A percentile compares a stretch with the other conserved stretches of the same genome.
phyloP scores from a whole-genome alignment of 2,329 filamentous ascomycete genomes.

The Curvularia sp. region DNA sequence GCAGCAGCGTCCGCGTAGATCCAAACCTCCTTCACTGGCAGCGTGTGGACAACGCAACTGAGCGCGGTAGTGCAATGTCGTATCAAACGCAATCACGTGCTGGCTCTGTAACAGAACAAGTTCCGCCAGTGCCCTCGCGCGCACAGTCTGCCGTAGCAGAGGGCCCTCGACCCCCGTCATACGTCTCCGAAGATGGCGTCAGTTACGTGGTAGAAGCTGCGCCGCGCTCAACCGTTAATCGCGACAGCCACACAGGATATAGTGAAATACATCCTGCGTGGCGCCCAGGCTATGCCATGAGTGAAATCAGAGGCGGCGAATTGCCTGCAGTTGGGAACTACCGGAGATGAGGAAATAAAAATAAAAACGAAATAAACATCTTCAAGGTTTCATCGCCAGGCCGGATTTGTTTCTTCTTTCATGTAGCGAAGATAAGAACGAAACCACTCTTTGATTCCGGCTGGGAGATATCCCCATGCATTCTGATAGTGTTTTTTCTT shows the following conservation, averaged over 20 bases:
- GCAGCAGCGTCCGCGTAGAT: conserved; percentile 80
- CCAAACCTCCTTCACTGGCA: conserved; percentile 84
- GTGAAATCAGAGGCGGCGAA: conserved; percentile 32
- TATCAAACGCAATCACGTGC: conserved; percentile 8
- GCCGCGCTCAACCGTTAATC: conserved; percentile 40
- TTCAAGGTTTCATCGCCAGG: background rate
- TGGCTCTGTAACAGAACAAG: conserved; percentile 7
- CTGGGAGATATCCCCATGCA: too few species aligned
- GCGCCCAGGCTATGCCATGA: conserved; percentile 45
- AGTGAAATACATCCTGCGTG: conserved; percentile 51
- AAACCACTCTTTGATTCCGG: too few species aligned
- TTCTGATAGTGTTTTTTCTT: background rate
- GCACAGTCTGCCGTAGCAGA: background rate
- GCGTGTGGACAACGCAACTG: conserved; percentile 54
- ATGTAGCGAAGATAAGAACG: too few species aligned
- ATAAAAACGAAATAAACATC: background rate
- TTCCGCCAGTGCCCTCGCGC: background rate
- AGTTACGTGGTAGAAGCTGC: conserved; percentile 74
- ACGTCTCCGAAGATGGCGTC: conserved; percentile 77
- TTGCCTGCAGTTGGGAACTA: conserved; percentile 11
- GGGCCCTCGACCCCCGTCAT: conserved; percentile 71
- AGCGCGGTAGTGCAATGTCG: conserved; percentile 13
- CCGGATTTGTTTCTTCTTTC: too few species aligned
- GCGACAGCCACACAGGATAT: conserved; percentile 31
- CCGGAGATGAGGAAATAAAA: background rate